Percentiles rank a stretch among this genome's conserved stretches.
Evolutionary conservation across 2,329 filamentous ascomycete genomes (phyloP).

Genomic region (Aspergillus versicolor): DNA sequence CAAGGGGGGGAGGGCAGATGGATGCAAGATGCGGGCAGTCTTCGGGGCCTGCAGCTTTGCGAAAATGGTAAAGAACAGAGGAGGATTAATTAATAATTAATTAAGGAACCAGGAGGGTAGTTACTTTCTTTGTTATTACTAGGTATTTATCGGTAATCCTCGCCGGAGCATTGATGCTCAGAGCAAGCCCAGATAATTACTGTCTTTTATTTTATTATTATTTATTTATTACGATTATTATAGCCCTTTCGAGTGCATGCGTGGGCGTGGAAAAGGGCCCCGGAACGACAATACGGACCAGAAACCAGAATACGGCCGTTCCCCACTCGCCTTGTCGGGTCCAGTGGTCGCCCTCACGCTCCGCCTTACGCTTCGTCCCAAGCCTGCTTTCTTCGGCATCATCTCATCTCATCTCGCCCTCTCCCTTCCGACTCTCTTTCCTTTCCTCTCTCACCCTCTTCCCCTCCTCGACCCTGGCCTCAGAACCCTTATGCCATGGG

Average conservation of each 20-base stretch:
- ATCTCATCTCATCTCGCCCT: constrained; percentile 25
- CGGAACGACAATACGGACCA: constrained; percentile 17
- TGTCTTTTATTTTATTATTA: constrained; percentile 6
- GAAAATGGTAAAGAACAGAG: constrained; percentile 2
- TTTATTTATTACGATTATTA: constrained; percentile 7
- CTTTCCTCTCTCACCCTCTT: constrained; percentile 13
- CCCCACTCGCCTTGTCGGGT: constrained; percentile 18
- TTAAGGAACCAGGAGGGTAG: background rate
- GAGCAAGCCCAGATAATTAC: background rate
- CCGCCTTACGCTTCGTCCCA: constrained; percentile 20
- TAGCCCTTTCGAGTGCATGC: background rate
- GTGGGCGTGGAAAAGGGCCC: constrained; percentile 20
- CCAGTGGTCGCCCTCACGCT: constrained; percentile 6
- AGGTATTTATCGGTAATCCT: constrained; percentile 8
- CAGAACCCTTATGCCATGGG: constrained; percentile 20
- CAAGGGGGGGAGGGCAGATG: background rate
- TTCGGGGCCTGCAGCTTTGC: constrained; percentile 9
- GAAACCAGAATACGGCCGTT: constrained; percentile 7
- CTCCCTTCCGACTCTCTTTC: constrained; percentile 17
- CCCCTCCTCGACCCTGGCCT: constrained; percentile 8
- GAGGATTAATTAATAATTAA: too few species aligned
- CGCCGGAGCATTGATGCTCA: constrained; percentile 6
- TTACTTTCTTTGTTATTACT: constrained; percentile 11
- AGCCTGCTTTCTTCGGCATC: constrained; percentile 25
- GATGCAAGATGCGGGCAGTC: background rate